Evolutionary conservation across 345 rosid genomes (phyloP).

Genomic region (Trapa bicornis): DNA sequence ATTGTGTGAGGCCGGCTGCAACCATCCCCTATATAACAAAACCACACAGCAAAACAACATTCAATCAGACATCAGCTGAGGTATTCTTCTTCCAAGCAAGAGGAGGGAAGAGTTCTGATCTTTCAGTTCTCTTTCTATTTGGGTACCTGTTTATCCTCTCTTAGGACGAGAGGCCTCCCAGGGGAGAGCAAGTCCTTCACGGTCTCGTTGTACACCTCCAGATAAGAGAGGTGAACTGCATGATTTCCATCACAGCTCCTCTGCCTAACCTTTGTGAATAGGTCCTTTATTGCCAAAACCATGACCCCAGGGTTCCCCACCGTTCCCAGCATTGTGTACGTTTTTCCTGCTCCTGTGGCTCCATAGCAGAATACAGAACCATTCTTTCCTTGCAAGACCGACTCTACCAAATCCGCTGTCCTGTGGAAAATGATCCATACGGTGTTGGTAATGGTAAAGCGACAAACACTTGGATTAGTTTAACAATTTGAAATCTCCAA

Average conservation of each 20-base stretch:
- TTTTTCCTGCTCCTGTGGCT: slow-evolving; percentile 96
- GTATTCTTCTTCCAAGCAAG: not conserved
- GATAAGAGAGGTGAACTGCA: slow-evolving; percentile 81
- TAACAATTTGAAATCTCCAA: too few species aligned
- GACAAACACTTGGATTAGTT: too few species aligned
- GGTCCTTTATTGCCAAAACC: slow-evolving; percentile 91
- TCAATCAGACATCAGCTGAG: not conserved
- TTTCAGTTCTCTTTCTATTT: not conserved
- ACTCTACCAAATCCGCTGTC: slow-evolving; percentile 79
- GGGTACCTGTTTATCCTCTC: slow-evolving; percentile 84
- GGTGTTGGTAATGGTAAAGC: too few species aligned
- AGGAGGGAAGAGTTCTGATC: not conserved
- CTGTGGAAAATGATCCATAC: slow-evolving; percentile 28
- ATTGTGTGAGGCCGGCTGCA: slow-evolving; percentile 91
- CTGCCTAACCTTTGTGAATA: slow-evolving; percentile 71
- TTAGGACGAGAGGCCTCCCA: slow-evolving; percentile 84
- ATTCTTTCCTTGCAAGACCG: slow-evolving; percentile 81
- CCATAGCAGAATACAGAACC: slow-evolving; percentile 99
- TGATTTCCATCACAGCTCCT: slow-evolving; percentile 88
- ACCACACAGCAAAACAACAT: not conserved
- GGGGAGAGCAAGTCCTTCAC: slow-evolving; percentile 92
- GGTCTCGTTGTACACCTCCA: slow-evolving; percentile 91
- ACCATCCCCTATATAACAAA: slow-evolving; percentile 50
- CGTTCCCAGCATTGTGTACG: slow-evolving; percentile 88
- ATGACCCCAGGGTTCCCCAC: slow-evolving; percentile 86